Evolutionary conservation across 2,329 filamentous ascomycete genomes (phyloP).

Genomic region (Aspergillus ustus): DNA sequence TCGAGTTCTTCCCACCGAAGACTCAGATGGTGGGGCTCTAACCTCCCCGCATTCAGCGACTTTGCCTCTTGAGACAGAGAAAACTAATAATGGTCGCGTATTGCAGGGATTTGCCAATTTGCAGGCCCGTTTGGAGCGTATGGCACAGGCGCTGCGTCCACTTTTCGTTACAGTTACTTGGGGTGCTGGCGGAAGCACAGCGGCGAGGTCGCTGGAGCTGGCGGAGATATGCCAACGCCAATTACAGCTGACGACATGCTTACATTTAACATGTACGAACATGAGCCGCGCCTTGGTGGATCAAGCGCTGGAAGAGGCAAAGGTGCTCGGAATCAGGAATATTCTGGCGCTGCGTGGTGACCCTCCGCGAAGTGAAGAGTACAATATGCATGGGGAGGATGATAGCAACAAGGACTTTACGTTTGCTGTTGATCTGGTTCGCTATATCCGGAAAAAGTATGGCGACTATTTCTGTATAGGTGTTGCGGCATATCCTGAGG

Average conservation of each 20-base stretch:
- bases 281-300: slow-evolving; percentile 89
- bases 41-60: slow-evolving; percentile 29
- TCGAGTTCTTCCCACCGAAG: slow-evolving; percentile 99
- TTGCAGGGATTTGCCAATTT: slow-evolving; percentile 83
- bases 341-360: slow-evolving; percentile 92
- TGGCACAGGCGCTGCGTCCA: slow-evolving; percentile 87
- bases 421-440: slow-evolving; percentile 87
- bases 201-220: slow-evolving; percentile 87
- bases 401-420: slow-evolving; percentile 78
- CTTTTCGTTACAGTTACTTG: slow-evolving; percentile 97
- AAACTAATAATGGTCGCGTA: slow-evolving; percentile 28
- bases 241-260: slow-evolving; percentile 87
- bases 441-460: slow-evolving; percentile 82
- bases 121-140: slow-evolving; percentile 88
- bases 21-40: slow-evolving; percentile 72
- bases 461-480: slow-evolving; percentile 97
- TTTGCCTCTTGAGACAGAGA: slow-evolving; percentile 8
- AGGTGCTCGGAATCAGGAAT: slow-evolving; percentile 87
- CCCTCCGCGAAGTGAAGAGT: slow-evolving; percentile 86
- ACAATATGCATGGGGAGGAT: slow-evolving; percentile 66
- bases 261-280: slow-evolving; percentile 97
- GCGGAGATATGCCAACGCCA: slow-evolving; percentile 95
- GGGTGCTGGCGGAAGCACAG: slow-evolving; percentile 93
- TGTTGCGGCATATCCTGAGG: slow-evolving; percentile 93
- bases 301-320: slow-evolving; percentile 86